Evolutionary conservation across 2,329 filamentous ascomycete species (phyloP), one percentile per base, ranked within the genome.

Genomic region (Colletotrichum endophyticum): DNA sequence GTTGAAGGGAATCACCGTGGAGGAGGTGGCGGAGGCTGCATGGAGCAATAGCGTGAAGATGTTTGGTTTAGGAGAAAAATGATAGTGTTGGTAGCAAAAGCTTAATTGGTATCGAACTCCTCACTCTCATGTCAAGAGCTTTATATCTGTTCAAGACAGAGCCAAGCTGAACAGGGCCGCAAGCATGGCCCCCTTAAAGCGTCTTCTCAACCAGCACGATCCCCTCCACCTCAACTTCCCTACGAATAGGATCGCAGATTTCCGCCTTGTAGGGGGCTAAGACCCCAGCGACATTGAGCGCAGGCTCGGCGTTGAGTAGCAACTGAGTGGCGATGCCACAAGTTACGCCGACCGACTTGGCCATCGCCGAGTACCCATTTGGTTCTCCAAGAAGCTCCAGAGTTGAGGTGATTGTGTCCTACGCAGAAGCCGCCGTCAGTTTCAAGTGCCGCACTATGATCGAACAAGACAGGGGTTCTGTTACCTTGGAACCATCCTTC

Each of bases 201-300:
- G 85, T 92, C 90, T 95, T 94, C 89, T 95, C 94, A 79, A 89
- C 91, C 87, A 94, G 90, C 84, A 90, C 89, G 81, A 95, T 95
- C 44, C 92, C 93, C 82, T 95, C 91, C 84, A 94, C 91, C 89
- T 94, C 93, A 74, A 98, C 89, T 83, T 94, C 93, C 87, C 93
- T 91, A 86, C 96, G 93, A 80, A 98, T 86, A 27, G 95, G 94
- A 81, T 90, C 89, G 82, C 92, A 94, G 81, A 97, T 91, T 81
- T 93, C 91, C 75, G 89, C 88, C 80, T 87, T 92, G 90, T 97
- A 94, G 19, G 95, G 95, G 27, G 95, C 95, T 75, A 98, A 85
- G 64, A 97, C 88, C 84, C 94, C 94, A 87, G 91, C 94, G 84
- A 95, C 90, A 62, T 87, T 90, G 77, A 96, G 92, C 4, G 92